A percentile compares a stretch with the other conserved stretches of the same genome.
Conservation (phyloP, 257 asterid genomes). For the Penstemon eatonii region DNA sequence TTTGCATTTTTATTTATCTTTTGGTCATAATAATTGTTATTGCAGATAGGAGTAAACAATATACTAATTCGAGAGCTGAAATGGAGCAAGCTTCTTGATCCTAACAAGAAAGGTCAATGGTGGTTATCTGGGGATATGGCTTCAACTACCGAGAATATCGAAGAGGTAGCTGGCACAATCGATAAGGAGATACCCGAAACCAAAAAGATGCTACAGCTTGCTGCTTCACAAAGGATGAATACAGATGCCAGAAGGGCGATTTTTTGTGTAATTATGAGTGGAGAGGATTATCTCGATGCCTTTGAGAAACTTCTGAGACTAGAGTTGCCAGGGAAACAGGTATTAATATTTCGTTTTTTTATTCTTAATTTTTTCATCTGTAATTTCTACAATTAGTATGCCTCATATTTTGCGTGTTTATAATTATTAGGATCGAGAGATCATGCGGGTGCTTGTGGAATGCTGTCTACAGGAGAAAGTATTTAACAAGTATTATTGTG, state of each 20-base stretch:
- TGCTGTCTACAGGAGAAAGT: constrained; percentile 94
- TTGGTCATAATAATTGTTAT: constrained; percentile 7
- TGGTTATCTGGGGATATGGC: constrained; percentile 78
- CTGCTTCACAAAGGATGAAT: constrained; percentile 91
- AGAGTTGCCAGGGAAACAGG: constrained; percentile 94
- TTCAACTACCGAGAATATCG: constrained; percentile 46
- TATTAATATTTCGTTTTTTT: constrained; percentile 23
- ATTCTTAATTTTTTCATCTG: constrained; percentile 7
- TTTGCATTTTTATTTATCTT: background rate
- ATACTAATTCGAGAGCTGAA: constrained; percentile 68
- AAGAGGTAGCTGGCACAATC: constrained; percentile 70
- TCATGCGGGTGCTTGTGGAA: constrained; percentile 84
- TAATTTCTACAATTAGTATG: constrained; percentile 5
- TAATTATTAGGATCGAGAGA: constrained; percentile 86
- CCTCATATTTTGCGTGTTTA: constrained; percentile 22
- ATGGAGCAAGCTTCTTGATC: constrained; percentile 90
- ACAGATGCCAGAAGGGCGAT: constrained; percentile 89
- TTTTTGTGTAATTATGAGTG: constrained; percentile 88
- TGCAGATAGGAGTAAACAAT: constrained; percentile 78
- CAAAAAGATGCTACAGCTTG: constrained; percentile 82
- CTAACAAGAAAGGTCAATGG: constrained; percentile 94
- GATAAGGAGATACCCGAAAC: constrained; percentile 77
- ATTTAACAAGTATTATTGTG: constrained; percentile 83
- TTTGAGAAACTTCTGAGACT: constrained; percentile 86
- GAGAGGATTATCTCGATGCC: constrained; percentile 88